A percentile compares a stretch with the other conserved stretches of the same genome.
phyloP scores from a whole-genome alignment of 441 rosid species.

The Gossypium trilobum region DNA sequence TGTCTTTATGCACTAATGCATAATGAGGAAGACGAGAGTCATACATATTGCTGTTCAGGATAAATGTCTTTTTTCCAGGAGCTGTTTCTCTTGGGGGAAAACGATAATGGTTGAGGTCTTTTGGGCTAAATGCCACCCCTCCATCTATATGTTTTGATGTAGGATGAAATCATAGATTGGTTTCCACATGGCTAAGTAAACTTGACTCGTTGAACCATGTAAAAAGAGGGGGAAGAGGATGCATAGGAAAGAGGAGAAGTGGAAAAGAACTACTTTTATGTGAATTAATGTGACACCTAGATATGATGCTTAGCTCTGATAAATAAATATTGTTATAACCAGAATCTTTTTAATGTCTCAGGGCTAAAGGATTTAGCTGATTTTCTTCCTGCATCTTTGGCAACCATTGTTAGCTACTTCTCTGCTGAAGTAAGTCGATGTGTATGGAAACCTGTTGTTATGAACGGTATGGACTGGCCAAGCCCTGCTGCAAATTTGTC shows the following conservation, averaged over 20 bases:
- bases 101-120: not conserved
- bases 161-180: not conserved
- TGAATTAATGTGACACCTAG: constrained; percentile 5
- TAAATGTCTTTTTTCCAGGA: not conserved
- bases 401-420: constrained; percentile 69
- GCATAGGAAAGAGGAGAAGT: not conserved
- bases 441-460: constrained; percentile 67
- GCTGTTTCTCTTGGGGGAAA: not conserved
- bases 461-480: constrained; percentile 81
- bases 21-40: not conserved
- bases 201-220: not conserved
- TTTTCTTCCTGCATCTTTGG: constrained; percentile 63
- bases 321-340: constrained; percentile 7
- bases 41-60: not conserved
- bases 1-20: not conserved
- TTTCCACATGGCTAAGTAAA: not conserved
- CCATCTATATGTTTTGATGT: not conserved
- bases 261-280: not conserved
- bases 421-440: constrained; percentile 70
- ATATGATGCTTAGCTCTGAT: constrained; percentile 1
- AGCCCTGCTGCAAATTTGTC: constrained; percentile 69
- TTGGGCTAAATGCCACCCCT: not conserved
- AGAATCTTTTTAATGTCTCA: constrained; percentile 23
- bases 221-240: not conserved
- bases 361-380: constrained; percentile 71